Base-by-base conservation (phyloP, 768 basidiomycete genomes). In the Russula sp. region DNA sequence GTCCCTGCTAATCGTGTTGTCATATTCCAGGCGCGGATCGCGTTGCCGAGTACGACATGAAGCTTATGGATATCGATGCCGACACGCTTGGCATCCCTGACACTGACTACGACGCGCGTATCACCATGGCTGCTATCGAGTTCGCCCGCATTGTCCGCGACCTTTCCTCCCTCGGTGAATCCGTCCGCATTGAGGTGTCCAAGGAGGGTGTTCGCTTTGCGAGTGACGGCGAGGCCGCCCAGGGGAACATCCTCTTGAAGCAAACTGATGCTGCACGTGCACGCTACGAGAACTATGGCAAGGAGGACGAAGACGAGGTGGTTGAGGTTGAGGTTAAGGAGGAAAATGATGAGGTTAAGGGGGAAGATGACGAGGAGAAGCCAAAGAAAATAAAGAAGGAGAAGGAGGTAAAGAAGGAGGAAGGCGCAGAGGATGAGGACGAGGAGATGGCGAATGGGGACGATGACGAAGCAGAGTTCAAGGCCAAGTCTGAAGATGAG, bases 21-120 rank as follows among this genome's bases (percentile, higher is more conserved):
- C 42, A 16, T 64, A 32, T 50, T 42, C 8, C 68, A 97, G 95
- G 86, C 75, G 83, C 87, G 4, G 96, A 97, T 74, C 86, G 97
- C 66, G 88, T 98, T 57, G 94, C 94, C 31, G 93, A 98, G 73
- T 99, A 99, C 77, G 94, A 97, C 69, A 92, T 99, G 89, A 98
- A 98, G 75, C 85, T 98, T 57, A 98, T 99, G 96, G 96, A 98
- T 71, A 99, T 99, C 71, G 96, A 99, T 74, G 80, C 91, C 27
- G 97, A 99, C 76, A 87, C 85, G 50, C 88, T 98, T 56, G 88
- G 89, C 53, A 98, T 98, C 71, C 97, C 97, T 16, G 95, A 98
- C 67, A 99, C 97, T 2, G 89, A 95, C 55, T 99, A 98, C 75
- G 96, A 98, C 70, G 92, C 93, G 3, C 87, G 89, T 60, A 86